Conservation (phyloP, 805 yeast genomes). For the Yarrowia sp. region DNA sequence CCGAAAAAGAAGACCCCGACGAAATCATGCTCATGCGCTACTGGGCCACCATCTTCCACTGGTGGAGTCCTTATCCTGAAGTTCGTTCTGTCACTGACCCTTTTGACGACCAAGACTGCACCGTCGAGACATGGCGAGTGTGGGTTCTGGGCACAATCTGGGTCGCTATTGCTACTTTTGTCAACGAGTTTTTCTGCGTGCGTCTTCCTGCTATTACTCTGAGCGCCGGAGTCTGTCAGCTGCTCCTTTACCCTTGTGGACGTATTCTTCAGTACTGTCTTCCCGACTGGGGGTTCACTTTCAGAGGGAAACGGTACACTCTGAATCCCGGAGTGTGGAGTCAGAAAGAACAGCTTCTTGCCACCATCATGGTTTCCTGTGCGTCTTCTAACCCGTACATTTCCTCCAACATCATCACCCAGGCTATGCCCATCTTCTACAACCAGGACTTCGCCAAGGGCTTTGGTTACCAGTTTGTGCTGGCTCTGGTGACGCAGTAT, state of each 20-base stretch:
- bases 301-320: constrained; percentile 43
- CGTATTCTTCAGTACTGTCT: constrained; percentile 15
- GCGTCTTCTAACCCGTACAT: constrained; percentile 34
- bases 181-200: constrained; percentile 46
- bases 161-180: constrained; percentile 51
- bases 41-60: too few species aligned
- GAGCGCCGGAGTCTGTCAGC: constrained; percentile 50
- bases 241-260: constrained; percentile 59
- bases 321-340: too few species aligned
- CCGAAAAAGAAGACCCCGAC: background rate
- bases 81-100: too few species aligned
- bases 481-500: constrained; percentile 54
- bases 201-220: constrained; percentile 51
- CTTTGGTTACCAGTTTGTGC: constrained; percentile 53
- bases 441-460: constrained; percentile 34
- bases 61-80: too few species aligned
- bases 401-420: constrained; percentile 29
- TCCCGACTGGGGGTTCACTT: constrained; percentile 41
- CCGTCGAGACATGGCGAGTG: too few species aligned
- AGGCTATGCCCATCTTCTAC: constrained; percentile 36
- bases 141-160: too few species aligned
- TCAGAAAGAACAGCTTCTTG: constrained; percentile 69
- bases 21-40: background rate
- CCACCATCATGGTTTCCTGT: constrained; percentile 43
- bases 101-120: too few species aligned